Evolutionary conservation across 768 basidiomycete genomes (phyloP).

Genomic region (Strobilomyces dryophilus): DNA sequence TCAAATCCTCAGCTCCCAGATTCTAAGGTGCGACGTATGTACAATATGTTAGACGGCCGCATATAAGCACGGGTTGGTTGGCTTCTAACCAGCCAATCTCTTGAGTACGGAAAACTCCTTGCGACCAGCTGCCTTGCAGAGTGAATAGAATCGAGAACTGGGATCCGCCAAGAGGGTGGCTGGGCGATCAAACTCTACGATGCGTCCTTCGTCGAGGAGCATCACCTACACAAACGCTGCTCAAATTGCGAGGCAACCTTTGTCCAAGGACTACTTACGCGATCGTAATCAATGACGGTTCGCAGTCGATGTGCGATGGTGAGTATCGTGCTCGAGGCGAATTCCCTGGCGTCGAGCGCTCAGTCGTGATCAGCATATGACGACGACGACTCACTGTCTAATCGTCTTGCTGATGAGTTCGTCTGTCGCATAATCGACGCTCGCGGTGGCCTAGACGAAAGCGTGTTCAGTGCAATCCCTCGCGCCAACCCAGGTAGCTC

Average conservation of each 20-base stretch:
- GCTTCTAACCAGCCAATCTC: constrained; percentile 50
- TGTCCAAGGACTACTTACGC: constrained; percentile 41
- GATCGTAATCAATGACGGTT: constrained; percentile 81
- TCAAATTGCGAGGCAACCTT: constrained; percentile 10
- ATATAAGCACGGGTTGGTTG: not conserved
- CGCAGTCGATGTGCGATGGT: constrained; percentile 80
- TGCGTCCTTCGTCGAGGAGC: constrained; percentile 73
- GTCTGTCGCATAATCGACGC: constrained; percentile 85
- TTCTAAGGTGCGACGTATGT: constrained; percentile 4
- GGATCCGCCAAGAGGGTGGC: constrained; percentile 50
- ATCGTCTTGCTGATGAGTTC: constrained; percentile 83
- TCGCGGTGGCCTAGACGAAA: constrained; percentile 56
- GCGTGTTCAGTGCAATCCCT: not conserved
- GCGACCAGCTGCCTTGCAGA: constrained; percentile 73
- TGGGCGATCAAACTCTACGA: constrained; percentile 75
- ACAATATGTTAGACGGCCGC: not conserved
- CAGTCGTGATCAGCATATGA: not conserved
- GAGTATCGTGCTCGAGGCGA: constrained; percentile 75
- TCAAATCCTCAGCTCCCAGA: not conserved
- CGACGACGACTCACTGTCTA: constrained; percentile 50
- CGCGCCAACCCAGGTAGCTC: constrained; percentile 12
- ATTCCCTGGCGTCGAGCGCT: constrained; percentile 45
- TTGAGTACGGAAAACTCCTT: constrained; percentile 66
- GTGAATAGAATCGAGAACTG: constrained; percentile 56
- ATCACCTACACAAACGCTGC: constrained; percentile 47